A percentile compares a stretch with the other conserved stretches of the same genome.
These are phyloP conservation scores for Cinnamomum chago DNA, from an alignment of 164 flowering plant species.

Conservation along the genomic window DNA sequence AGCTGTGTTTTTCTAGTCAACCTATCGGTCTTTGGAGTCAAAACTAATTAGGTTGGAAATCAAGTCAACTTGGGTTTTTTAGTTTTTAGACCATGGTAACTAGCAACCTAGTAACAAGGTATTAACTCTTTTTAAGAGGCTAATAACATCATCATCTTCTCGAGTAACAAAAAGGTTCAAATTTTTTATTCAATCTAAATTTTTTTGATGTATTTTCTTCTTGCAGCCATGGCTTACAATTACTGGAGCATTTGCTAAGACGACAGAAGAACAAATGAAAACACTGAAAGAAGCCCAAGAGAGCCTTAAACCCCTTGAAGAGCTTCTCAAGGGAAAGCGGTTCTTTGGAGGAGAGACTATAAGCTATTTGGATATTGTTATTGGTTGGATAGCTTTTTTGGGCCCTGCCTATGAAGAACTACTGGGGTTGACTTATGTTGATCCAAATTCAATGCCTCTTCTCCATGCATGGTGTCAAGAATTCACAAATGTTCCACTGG, in stretches of 20 bases:
- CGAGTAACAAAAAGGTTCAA: too few relatives aligned
- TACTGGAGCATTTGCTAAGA: not conserved
- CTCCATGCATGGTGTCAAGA: slow-evolving; percentile 10
- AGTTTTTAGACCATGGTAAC: too few relatives aligned
- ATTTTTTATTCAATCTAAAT: too few relatives aligned
- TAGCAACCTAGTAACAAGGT: too few relatives aligned
- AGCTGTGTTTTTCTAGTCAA: not conserved
- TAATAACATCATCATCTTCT: too few relatives aligned
- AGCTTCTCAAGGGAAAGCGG: slow-evolving; percentile 1
- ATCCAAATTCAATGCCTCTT: slow-evolving; percentile 1
- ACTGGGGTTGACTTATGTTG: not conserved
- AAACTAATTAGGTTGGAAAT: not conserved
- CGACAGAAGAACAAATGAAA: slow-evolving; percentile 4
- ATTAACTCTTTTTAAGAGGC: too few relatives aligned
- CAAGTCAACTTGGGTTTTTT: too few relatives aligned
- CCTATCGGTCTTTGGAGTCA: too few relatives aligned
- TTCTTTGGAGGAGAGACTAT: slow-evolving; percentile 3
- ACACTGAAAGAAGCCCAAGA: slow-evolving; percentile 5
- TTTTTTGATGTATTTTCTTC: not conserved
- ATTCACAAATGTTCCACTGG: slow-evolving; percentile 1
- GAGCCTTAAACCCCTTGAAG: slow-evolving; percentile 6
- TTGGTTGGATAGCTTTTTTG: slow-evolving; percentile 4
- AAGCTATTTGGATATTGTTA: slow-evolving; percentile 4
- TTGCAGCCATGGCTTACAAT: not conserved
- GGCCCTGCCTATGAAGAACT: not conserved